Evolutionary conservation across 257 asterid species (phyloP).

Genomic region (Leonotis leonurus): DNA sequence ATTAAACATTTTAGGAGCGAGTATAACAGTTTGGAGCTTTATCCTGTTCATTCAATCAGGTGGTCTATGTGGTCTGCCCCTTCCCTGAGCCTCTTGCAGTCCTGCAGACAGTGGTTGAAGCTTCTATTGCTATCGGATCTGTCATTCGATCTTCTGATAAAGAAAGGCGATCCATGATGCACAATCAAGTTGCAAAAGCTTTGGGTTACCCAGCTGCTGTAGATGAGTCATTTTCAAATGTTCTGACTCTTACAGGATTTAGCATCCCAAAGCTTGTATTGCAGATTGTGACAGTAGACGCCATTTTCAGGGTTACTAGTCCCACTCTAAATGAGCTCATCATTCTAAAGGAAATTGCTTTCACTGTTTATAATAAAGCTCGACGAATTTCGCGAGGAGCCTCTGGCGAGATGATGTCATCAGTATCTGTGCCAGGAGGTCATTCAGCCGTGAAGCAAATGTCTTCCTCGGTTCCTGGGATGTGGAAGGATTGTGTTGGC

Average conservation of each 20-base stretch:
- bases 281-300: conserved; percentile 96
- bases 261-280: conserved; percentile 84
- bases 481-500: conserved; percentile 94
- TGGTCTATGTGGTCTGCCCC: conserved; percentile 95
- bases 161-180: conserved; percentile 81
- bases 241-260: conserved; percentile 82
- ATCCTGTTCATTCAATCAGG: conserved; percentile 42
- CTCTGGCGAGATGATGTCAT: conserved; percentile 49
- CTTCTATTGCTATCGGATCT: conserved; percentile 89
- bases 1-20: neutral
- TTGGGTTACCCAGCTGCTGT: conserved; percentile 74
- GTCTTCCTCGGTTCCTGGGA: conserved; percentile 64
- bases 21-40: conserved; percentile 11
- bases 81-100: conserved; percentile 98
- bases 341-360: conserved; percentile 88
- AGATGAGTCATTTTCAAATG: conserved; percentile 87
- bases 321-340: conserved; percentile 80
- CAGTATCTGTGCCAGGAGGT: conserved; percentile 54
- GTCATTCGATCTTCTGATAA: conserved; percentile 78
- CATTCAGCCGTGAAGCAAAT: conserved; percentile 68
- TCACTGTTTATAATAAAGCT: conserved; percentile 93
- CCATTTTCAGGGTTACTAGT: conserved; percentile 87
- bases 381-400: conserved; percentile 71
- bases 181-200: conserved; percentile 97
- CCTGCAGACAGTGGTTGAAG: conserved; percentile 81